Conservation (phyloP, 345 rosid genomes). For the Euphorbia tirucalli region DNA sequence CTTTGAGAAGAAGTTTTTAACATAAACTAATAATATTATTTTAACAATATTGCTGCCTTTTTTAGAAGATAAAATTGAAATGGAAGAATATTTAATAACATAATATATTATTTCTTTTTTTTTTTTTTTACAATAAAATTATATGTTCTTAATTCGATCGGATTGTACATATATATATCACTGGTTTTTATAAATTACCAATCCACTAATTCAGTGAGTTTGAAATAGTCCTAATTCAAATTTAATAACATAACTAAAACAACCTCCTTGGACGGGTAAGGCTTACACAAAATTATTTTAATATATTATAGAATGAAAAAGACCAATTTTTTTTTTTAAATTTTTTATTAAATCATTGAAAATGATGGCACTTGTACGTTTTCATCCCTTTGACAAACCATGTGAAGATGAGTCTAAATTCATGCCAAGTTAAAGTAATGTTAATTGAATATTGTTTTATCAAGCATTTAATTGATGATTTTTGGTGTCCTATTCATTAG, state of each 20-base stretch:
- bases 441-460: background rate
- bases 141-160: too few relatives aligned
- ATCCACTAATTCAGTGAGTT: too few relatives aligned
- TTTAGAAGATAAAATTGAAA: too few relatives aligned
- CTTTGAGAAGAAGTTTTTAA: too few relatives aligned
- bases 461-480: background rate
- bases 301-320: background rate
- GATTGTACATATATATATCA: too few relatives aligned
- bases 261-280: background rate
- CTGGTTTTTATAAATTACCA: too few relatives aligned
- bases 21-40: too few relatives aligned
- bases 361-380: background rate
- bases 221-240: background rate
- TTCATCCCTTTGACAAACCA: background rate
- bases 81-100: too few relatives aligned
- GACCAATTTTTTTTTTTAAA: background rate
- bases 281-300: background rate
- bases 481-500: constrained; percentile 13
- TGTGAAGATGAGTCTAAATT: background rate
- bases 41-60: too few relatives aligned
- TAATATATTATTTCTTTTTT: too few relatives aligned
- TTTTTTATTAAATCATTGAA: background rate
- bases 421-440: background rate
- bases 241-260: background rate
- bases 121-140: too few relatives aligned